Conservation (phyloP, 345 rosid genomes). For the Cardiospermum halicacabum region DNA sequence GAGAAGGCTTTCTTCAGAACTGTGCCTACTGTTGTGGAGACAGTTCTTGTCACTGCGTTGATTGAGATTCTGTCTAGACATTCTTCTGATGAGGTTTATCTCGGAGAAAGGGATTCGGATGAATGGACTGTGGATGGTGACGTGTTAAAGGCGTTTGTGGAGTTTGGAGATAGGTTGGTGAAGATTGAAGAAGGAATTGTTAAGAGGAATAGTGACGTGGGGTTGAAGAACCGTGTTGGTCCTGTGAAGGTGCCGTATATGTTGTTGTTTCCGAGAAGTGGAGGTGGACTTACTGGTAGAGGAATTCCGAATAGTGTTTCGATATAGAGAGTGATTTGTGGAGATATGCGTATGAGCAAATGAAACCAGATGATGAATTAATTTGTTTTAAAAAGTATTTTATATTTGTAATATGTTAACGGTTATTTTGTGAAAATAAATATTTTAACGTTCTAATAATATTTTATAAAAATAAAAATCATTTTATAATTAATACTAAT, state of each 20-base stretch:
- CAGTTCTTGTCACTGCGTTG: constrained; percentile 39
- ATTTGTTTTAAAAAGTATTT: too few species aligned
- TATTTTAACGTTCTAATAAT: too few species aligned
- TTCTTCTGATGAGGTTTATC: constrained; percentile 50
- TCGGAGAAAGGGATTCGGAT: constrained; percentile 46
- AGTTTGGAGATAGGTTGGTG: constrained; percentile 35
- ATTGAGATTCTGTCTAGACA: constrained; percentile 56
- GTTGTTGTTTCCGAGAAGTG: constrained; percentile 41
- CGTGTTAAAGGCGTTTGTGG: constrained; percentile 32
- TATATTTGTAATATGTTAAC: too few species aligned
- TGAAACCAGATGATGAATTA: too few species aligned
- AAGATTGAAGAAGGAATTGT: constrained; percentile 40
- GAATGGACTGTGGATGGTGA: constrained; percentile 50
- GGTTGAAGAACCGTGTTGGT: constrained; percentile 47
- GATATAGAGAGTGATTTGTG: too few species aligned
- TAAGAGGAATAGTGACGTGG: constrained; percentile 31
- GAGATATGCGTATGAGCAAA: too few species aligned
- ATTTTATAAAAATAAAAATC: too few species aligned
- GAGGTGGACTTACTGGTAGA: too few species aligned
- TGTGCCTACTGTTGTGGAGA: constrained; percentile 37
- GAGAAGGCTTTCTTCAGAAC: constrained; percentile 48
- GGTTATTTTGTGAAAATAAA: too few species aligned
- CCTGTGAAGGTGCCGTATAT: constrained; percentile 51
- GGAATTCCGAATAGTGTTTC: too few species aligned
- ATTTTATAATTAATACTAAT: too few species aligned